Base-by-base conservation (phyloP, 2,329 filamentous ascomycete species). In the Phoma sp. region DNA sequence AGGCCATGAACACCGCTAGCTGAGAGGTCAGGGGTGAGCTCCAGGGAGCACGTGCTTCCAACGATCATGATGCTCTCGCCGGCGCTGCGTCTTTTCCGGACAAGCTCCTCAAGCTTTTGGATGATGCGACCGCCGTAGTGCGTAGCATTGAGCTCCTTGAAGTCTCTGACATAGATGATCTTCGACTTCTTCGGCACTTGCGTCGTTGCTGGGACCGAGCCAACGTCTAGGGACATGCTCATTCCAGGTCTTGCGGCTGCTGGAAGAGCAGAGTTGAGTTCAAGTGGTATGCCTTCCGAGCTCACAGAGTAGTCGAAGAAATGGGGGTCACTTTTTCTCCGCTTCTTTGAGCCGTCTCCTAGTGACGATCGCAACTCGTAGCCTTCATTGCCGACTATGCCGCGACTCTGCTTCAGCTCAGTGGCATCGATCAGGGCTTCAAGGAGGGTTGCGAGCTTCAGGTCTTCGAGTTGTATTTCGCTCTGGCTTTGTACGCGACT, bases 111-210 rank as follows among this genome's bases (percentile, higher is more conserved):
- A 12, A 99, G 77, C 55, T 88, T 86, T 36, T 81, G 78, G 7
- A 97, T 77, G 29, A 98, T 84, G 21, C 84, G 82, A 2, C 84
- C 81, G 10, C 92, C 91, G 54, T 91, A 86, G 6, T 83, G 74
- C 0, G 89, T 88, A 68, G 84, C 84, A 64, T 83, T 85, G 8
- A 99, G 81, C 60, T 96, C 91, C 48, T 90, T 86, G 67, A 92
- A 90, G 71, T 98, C 91, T 70, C 90, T 85, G 12, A 96, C 78
- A 64, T 91, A 91, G 35, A 96, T 81, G 54, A 98, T 87, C 7
- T 92, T 81, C 22, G 81, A 81, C 43, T 81, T 70, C 66, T 70
- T 55, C 19, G 59, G 60, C 19, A 64, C 70, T 52, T 49, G 48
- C 49, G 57, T 25, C 60, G 58, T 29, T 41, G 44, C 8, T 38